Evolutionary conservation across 345 rosid genomes (phyloP), one percentile per base, ranked within the genome.

Genomic region (Nephelium lappaceum): DNA sequence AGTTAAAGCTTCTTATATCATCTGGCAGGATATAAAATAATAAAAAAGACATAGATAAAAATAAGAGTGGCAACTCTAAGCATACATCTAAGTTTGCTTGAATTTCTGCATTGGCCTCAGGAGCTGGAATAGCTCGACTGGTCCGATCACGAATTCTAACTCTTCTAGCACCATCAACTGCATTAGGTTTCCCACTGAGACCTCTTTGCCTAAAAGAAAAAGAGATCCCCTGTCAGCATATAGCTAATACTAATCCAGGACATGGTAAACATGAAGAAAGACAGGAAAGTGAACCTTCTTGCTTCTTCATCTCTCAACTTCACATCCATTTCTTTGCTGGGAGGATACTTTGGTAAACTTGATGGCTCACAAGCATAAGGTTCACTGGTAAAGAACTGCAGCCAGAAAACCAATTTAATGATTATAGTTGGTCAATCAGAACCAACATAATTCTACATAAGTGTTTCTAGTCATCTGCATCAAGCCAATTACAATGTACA

Each of bases 301-400:
- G 95, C 89, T 86, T 88, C 95, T 79, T 95, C 91, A 51, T 92
- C 96, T 77, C 97, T 86, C 83, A 89, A 85, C 65, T 90, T 92
- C 76, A 90, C 91, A 88, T 92, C 93, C 85, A 95, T 80, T 86
- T 93, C 99, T 86, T 95, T 95, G 76, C 95, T 88, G 65, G 98
- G 98, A 73, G 98, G 98, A 85, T 91, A 93, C 77, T 85, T 92
- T 0, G 98, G 98, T 60, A 95, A 86, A 82, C 93, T 91, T 69
- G 93, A 92, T 58, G 98, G 92, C 73, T 95, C 95, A 79, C 93
- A 95, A 11, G 96, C 90, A 82, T 43, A 81, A 5, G 98, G 99
- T 86, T 95, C 94, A 10, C 86, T 88, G 31, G 81, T 90, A 82
- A 95, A 95, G 86, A 93, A 94, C 97, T 94, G 91, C 61, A 79